Evolutionary conservation across 768 basidiomycete species (phyloP).

Genomic region (Hygrophoropsis aurantiaca): DNA sequence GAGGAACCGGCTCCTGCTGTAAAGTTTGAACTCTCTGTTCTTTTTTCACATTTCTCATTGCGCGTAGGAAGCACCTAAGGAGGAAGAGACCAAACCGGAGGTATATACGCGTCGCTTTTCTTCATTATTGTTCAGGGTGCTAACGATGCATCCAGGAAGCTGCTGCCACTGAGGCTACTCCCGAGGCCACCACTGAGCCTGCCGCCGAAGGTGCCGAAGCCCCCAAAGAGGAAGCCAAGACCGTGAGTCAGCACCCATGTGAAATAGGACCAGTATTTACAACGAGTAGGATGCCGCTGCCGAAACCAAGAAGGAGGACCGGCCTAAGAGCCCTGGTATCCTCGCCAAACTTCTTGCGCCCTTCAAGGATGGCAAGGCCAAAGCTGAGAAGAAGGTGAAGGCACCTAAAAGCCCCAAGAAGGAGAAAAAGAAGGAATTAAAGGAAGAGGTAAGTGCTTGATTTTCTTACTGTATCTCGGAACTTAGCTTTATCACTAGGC

Average conservation of each 20-base stretch:
- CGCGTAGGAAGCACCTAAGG: conserved; percentile 41
- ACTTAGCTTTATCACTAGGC: conserved; percentile 15
- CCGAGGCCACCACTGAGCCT: conserved; percentile 21
- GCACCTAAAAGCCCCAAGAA: conserved; percentile 78
- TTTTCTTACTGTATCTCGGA: background rate
- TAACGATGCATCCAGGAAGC: conserved; percentile 32
- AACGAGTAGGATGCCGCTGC: conserved; percentile 41
- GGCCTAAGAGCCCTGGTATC: conserved; percentile 77
- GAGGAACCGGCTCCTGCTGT: conserved; percentile 40
- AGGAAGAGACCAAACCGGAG: conserved; percentile 38
- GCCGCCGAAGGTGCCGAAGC: conserved; percentile 33
- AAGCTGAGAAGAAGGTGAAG: conserved; percentile 57
- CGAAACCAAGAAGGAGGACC: conserved; percentile 69
- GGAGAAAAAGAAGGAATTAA: conserved; percentile 72
- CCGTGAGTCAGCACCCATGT: conserved; percentile 39
- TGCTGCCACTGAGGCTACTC: conserved; percentile 23
- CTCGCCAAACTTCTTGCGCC: conserved; percentile 77
- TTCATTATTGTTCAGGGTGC: conserved; percentile 1
- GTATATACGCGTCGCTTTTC: conserved; percentile 22
- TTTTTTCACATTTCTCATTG: conserved; percentile 3
- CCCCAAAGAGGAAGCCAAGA: conserved; percentile 44
- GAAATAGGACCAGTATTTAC: no score
- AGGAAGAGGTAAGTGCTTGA: conserved; percentile 42
- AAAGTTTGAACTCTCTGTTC: conserved; percentile 16
- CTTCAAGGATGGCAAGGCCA: conserved; percentile 59